A percentile compares a stretch with the other conserved stretches of the same genome.
Conservation (phyloP, 768 basidiomycete genomes). For the Termitomyces sp. region DNA sequence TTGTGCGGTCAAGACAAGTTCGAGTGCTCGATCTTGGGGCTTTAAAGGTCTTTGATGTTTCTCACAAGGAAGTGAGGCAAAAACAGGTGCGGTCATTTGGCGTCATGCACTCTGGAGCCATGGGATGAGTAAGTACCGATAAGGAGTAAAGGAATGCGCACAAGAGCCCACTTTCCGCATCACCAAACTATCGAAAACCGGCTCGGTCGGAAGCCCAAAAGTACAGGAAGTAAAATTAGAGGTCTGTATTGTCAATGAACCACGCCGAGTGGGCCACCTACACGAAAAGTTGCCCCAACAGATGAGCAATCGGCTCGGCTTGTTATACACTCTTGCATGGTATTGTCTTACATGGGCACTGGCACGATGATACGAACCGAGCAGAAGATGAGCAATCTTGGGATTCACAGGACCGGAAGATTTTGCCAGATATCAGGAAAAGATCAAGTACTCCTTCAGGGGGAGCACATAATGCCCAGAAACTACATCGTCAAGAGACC, state of each 20-base stretch:
- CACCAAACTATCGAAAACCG: background rate
- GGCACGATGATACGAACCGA: background rate
- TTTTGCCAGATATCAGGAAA: background rate
- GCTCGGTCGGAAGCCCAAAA: background rate
- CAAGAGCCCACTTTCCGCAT: background rate
- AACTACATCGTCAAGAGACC: background rate
- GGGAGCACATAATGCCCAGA: background rate
- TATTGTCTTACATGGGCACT: background rate
- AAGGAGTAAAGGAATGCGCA: background rate
- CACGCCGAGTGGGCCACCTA: no score
- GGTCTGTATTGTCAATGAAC: no score
- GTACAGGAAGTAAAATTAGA: background rate
- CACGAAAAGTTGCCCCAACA: background rate
- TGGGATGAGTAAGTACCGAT: background rate
- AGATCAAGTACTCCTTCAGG: background rate
- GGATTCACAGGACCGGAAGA: background rate
- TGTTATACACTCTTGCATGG: background rate
- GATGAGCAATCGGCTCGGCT: background rate
- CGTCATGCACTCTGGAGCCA: background rate
- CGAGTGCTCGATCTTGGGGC: background rate
- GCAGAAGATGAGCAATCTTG: background rate
- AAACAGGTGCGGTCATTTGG: background rate
- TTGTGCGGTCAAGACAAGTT: background rate
- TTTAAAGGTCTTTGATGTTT: conserved; percentile 13
- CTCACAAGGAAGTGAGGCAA: conserved; percentile 3